A percentile compares a stretch with the other conserved stretches of the same genome.
Evolutionary conservation across 2,329 filamentous ascomycete genomes (phyloP).

Genomic region (Dothideomycetidae sp.): DNA sequence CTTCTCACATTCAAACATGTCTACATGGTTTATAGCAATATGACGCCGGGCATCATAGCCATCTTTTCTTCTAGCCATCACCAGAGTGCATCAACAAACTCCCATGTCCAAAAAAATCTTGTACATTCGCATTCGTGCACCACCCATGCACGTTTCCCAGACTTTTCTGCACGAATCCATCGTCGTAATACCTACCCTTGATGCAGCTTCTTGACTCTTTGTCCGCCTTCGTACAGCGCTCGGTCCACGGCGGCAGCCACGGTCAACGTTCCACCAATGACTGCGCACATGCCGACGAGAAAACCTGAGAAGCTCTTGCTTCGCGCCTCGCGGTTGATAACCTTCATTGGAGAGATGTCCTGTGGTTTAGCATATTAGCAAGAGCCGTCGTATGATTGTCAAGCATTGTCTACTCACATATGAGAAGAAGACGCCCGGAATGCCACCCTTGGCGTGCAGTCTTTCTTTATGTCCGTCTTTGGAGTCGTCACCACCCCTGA

Average conservation of each 20-base stretch:
- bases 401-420: slow-evolving; percentile 53
- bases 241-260: slow-evolving; percentile 90
- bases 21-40: no score
- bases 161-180: no score
- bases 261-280: slow-evolving; percentile 87
- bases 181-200: no score
- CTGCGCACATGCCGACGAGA: slow-evolving; percentile 82
- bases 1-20: no score
- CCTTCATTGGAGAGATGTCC: slow-evolving; percentile 99
- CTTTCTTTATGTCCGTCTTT: slow-evolving; percentile 86
- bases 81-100: not conserved
- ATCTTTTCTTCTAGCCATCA: no score
- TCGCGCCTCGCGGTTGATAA: slow-evolving; percentile 87
- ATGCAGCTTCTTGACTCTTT: slow-evolving; percentile 76
- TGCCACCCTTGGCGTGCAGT: slow-evolving; percentile 76
- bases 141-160: not conserved
- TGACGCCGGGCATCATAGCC: no score
- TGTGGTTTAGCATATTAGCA: slow-evolving; percentile 21
- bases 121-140: no score
- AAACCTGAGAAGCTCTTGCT: slow-evolving; percentile 85
- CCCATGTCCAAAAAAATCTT: no score
- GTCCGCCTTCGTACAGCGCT: slow-evolving; percentile 75
- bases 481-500: slow-evolving; percentile 69
- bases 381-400: not conserved
- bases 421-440: slow-evolving; percentile 96